Evolutionary conservation across 371 early-diverging fungal genomes (phyloP), one percentile per base, ranked within the genome.

Genomic region (Mortierella sp.): DNA sequence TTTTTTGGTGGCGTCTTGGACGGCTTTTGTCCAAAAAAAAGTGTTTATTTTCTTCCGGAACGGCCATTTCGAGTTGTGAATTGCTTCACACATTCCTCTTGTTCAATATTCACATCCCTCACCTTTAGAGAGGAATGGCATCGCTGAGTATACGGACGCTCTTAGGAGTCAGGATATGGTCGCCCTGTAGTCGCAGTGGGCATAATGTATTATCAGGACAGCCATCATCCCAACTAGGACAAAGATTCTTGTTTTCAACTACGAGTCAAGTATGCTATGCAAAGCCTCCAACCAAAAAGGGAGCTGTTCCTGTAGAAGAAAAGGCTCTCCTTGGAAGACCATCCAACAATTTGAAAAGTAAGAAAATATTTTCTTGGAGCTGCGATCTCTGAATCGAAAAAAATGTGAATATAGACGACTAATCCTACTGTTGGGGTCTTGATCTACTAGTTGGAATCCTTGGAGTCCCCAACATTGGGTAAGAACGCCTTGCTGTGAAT

Each of bases 381-480:
- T 47, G 35, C 35, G 35, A 35, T 35, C 35, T 35, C 35, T 35
- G 35, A 5, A 35, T 8, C 35, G 6, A 35, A 35, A 35, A 4
- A 35, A 35, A 35, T 8, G 3, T 35, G 6, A 8, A 35, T 35
- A 6, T 35, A 0, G 35, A 35, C 3, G 35, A 35, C 35, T 35
- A 8, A 35, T 30, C 30, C 9, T 43, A 55, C 55, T 49, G n/a
- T 5, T 49, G 43, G 1, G 14, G 5, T 14, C 43, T 18, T 32
- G n/a, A 32, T 52, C 18, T 18, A n/a, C 39, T 67, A 78, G 79
- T 98, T 88, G 99, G 95, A 77, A 93, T 99, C 52, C 98, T 99
- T 18, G 99, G 99, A 45, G 90, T 99, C 71, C 99, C 99, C 78
- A 99, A 99, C 84, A 97, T 98, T 54, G 99, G 94, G 83, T 78